These are phyloP conservation scores for Arthrobotrys iridis DNA, from an alignment of 2,329 filamentous ascomycete genomes.

Conservation along the genomic window DNA sequence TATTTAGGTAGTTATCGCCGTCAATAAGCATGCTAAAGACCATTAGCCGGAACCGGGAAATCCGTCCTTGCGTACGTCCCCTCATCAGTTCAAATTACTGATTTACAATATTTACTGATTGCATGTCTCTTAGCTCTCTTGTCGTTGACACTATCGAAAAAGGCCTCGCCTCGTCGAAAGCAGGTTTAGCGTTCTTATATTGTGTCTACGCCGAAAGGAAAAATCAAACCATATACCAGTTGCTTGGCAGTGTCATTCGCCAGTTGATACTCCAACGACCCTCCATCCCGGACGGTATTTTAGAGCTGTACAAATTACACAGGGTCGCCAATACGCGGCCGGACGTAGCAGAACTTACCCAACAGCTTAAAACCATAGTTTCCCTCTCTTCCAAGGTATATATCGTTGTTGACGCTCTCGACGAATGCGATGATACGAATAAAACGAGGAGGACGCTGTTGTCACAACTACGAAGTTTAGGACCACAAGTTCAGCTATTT, in stretches of 20 bases:
- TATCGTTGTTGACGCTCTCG: conserved; percentile 38
- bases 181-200: conserved; percentile 32
- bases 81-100: background rate
- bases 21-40: background rate
- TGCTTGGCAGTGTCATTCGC: conserved; percentile 24
- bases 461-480: background rate
- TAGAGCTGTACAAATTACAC: background rate
- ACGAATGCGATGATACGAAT: conserved; percentile 26
- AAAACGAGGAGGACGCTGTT: background rate
- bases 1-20: background rate
- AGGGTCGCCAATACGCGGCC: background rate
- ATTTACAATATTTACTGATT: background rate
- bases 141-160: conserved; percentile 11
- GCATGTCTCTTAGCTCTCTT: conserved; percentile 1
- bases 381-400: conserved; percentile 13
- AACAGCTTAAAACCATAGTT: background rate
- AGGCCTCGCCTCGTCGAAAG: background rate
- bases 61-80: background rate
- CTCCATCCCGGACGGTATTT: background rate
- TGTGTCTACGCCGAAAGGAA: conserved; percentile 33
- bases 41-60: background rate
- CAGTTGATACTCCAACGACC: conserved; percentile 16
- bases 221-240: conserved; percentile 27
- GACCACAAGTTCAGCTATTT: background rate
- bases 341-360: background rate